Evolutionary conservation across 805 yeast species (phyloP).

Genomic region (Ogataea wickerhamii): DNA sequence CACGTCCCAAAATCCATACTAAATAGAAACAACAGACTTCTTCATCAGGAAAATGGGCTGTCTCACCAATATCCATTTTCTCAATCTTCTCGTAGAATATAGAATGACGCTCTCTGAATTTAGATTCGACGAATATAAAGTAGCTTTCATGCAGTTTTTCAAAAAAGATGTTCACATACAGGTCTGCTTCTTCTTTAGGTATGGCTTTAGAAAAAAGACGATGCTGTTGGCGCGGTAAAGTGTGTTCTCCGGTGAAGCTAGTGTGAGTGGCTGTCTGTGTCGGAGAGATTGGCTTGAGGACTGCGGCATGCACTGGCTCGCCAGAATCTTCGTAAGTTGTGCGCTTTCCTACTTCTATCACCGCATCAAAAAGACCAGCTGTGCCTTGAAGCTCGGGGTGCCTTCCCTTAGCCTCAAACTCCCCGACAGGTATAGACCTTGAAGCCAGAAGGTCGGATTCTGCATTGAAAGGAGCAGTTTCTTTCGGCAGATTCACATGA

Average conservation of each 20-base stretch:
- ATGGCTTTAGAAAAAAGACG: slow-evolving; percentile 22
- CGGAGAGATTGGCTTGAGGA: neutral
- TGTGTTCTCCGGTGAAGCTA: neutral
- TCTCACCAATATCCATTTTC: neutral
- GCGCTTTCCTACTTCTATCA: slow-evolving; percentile 13
- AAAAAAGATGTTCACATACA: slow-evolving; percentile 34
- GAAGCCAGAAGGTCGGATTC: neutral
- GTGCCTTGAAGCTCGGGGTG: slow-evolving; percentile 16
- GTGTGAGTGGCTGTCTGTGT: neutral
- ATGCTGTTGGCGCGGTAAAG: neutral
- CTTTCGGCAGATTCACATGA: slow-evolving; percentile 13
- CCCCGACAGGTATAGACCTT: slow-evolving; percentile 6
- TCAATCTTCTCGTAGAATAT: slow-evolving; percentile 28
- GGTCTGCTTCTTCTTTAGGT: slow-evolving; percentile 26
- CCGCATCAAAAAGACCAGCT: slow-evolving; percentile 13
- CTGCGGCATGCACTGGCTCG: neutral
- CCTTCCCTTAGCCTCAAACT: slow-evolving; percentile 17
- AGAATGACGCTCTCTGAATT: slow-evolving; percentile 27
- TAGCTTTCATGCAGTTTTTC: slow-evolving; percentile 33
- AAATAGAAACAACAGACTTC: slow-evolving; percentile 37
- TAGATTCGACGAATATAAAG: slow-evolving; percentile 32
- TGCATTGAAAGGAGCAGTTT: slow-evolving; percentile 15
- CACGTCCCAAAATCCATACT: slow-evolving; percentile 34
- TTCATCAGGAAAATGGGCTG: slow-evolving; percentile 15
- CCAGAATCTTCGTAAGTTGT: slow-evolving; percentile 6